Evolutionary conservation across 1,284 basidiomycete genomes (phyloP).

Genomic region (Exobasidium cylindrosporum): DNA sequence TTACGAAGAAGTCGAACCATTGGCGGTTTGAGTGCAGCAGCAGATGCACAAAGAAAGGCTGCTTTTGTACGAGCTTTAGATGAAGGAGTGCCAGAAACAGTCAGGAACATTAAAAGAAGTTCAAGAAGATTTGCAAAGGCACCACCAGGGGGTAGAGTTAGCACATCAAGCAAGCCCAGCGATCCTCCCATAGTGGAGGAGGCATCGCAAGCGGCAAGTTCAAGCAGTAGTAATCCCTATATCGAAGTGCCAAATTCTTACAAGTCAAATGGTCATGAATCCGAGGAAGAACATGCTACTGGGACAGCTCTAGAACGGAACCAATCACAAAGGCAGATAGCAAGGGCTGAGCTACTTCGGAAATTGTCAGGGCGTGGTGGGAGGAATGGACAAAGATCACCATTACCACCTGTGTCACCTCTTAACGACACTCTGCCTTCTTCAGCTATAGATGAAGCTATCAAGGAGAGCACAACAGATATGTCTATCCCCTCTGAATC

Average conservation of each 20-base stretch:
- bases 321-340: conserved; percentile 36
- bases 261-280: neutral
- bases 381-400: conserved; percentile 17
- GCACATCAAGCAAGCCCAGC: neutral
- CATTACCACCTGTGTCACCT: neutral
- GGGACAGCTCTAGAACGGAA: conserved; percentile 11
- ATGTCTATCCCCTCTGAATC: neutral
- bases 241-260: neutral
- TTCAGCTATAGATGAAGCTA: neutral
- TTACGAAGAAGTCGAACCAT: conserved; percentile 35
- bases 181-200: neutral
- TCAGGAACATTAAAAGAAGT: neutral
- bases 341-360: conserved; percentile 40
- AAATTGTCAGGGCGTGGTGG: conserved; percentile 40
- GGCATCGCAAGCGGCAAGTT: neutral
- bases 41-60: conserved; percentile 37
- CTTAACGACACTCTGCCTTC: conserved; percentile 3
- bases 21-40: conserved; percentile 40
- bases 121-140: conserved; percentile 13
- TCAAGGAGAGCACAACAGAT: neutral
- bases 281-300: no score
- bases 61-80: conserved; percentile 33
- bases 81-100: neutral
- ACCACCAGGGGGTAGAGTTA: conserved; percentile 3
- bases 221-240: neutral